Base-by-base conservation (phyloP, 768 basidiomycete species). In the Antrodiella citrinella region DNA sequence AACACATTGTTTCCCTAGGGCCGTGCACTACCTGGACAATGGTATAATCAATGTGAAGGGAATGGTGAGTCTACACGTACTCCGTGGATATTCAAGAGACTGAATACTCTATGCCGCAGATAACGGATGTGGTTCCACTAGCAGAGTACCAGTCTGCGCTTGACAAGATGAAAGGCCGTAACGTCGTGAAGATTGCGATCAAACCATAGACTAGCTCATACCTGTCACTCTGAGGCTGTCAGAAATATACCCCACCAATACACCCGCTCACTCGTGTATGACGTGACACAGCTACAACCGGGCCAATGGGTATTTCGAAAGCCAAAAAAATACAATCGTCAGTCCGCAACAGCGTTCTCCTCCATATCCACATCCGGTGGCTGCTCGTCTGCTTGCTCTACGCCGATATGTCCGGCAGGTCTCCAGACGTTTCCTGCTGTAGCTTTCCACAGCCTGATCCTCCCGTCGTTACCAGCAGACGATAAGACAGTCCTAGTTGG, bases 1-100 rank as follows among this genome's bases (percentile, higher is more conserved):
- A 57, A 84, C 84, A 0, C 85, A 72, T 69, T 92, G 91, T 68
- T 93, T 95, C 83, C 89, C 91, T 39, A 82, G 91, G 10, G 90
- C 91, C 1, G 81, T 95, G 18, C 88, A 84, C 3, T 93, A 93
- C 65, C 78, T 95, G 15, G 91, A 95, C 56, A 78, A 81, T 54
- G 87, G 88, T 11, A 92, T 91, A 71, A 72, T 94, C 59, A 85
- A 75, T 51, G 78, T 86, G 25, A 83, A 86, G 65, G 86, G 85
- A 24, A 89, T 91, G 75, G 85, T 87, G 24, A 73, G 66, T 57
- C 1, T 15, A n/a, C n/a, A n/a, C n/a, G n/a, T n/a, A n/a, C n/a
- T n/a, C 13, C 11, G 38, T 39, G 13, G n/a, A n/a, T n/a, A n/a
- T n/a, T n/a, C n/a, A n/a, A n/a, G n/a, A 10, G 20, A 0, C 26